Conservation (phyloP, 176 grass and related monocot genomes). For the Musa acuminata region DNA sequence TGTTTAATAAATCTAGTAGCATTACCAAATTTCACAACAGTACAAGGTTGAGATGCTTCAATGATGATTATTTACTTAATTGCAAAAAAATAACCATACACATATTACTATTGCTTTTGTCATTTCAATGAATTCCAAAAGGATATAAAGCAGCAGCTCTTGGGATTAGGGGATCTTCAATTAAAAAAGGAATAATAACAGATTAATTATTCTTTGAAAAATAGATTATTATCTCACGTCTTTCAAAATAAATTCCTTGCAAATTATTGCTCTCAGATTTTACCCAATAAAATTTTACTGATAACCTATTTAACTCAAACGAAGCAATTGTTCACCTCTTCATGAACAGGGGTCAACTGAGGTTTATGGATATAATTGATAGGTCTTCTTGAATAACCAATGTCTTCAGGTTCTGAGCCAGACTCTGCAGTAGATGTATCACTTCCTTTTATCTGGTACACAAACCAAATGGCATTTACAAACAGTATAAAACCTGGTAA, state of each 20-base stretch:
- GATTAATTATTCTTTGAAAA: no score
- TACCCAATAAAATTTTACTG: neutral
- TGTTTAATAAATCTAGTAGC: neutral
- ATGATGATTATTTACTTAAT: neutral
- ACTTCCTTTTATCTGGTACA: constrained; percentile 51
- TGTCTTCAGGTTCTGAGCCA: constrained; percentile 72
- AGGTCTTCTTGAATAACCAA: constrained; percentile 29
- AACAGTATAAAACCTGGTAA: neutral
- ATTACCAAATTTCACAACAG: neutral
- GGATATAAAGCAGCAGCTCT: no score
- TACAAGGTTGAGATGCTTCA: neutral
- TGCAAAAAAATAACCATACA: neutral
- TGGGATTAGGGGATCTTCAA: no score
- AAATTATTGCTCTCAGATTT: neutral
- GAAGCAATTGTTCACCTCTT: constrained; percentile 48
- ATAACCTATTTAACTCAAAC: neutral
- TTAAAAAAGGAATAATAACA: no score
- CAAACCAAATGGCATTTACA: constrained; percentile 7
- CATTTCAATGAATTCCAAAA: no score
- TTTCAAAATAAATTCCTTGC: neutral
- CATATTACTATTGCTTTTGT: no score
- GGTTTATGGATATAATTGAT: constrained; percentile 24
- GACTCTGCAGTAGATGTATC: constrained; percentile 64
- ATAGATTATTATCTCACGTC: no score
- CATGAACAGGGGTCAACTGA: constrained; percentile 43